Percentiles rank a stretch among this genome's conserved stretches.
These are phyloP conservation scores for Cydonia oblonga DNA, from an alignment of 331 rosid genomes.

Conservation along the genomic window DNA sequence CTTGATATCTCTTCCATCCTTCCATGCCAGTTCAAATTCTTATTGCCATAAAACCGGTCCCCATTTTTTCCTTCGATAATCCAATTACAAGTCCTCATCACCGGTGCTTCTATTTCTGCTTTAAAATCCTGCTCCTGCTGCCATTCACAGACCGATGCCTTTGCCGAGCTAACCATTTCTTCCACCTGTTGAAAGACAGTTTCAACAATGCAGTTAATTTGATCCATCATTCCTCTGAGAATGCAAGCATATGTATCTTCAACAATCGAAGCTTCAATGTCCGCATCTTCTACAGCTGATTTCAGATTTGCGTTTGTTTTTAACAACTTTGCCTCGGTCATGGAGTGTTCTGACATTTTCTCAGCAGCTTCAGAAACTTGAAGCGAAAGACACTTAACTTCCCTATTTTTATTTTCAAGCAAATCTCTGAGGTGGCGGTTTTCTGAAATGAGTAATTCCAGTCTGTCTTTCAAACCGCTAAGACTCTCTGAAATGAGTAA, in stretches of 20 bases:
- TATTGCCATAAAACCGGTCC: slow-evolving; percentile 26
- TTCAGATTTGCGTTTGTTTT: slow-evolving; percentile 31
- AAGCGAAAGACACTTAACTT: slow-evolving; percentile 32
- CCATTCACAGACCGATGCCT: slow-evolving; percentile 46
- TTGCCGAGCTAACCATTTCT: slow-evolving; percentile 26
- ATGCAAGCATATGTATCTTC: slow-evolving; percentile 47
- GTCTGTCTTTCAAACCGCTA: slow-evolving; percentile 42
- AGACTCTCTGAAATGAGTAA: slow-evolving; percentile 21
- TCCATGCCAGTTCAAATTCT: slow-evolving; percentile 28
- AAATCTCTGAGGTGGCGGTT: slow-evolving; percentile 47
- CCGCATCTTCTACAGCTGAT: slow-evolving; percentile 41
- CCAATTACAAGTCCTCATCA: slow-evolving; percentile 36
- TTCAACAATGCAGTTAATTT: slow-evolving; percentile 30
- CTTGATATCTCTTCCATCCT: slow-evolving; percentile 46
- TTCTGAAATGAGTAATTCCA: slow-evolving; percentile 44
- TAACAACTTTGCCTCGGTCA: slow-evolving; percentile 28
- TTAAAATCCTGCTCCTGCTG: slow-evolving; percentile 55
- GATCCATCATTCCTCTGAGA: slow-evolving; percentile 30
- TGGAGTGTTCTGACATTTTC: slow-evolving; percentile 32
- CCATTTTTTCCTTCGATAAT: slow-evolving; percentile 34
- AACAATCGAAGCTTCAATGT: slow-evolving; percentile 33
- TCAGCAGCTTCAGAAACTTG: slow-evolving; percentile 45
- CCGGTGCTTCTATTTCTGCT: slow-evolving; percentile 55
- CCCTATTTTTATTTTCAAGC: slow-evolving; percentile 45
- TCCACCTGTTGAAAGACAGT: slow-evolving; percentile 25